A percentile compares a stretch with the other conserved stretches of the same genome.
Conservation (phyloP, 768 basidiomycete species). For the Termitomyces sp. region DNA sequence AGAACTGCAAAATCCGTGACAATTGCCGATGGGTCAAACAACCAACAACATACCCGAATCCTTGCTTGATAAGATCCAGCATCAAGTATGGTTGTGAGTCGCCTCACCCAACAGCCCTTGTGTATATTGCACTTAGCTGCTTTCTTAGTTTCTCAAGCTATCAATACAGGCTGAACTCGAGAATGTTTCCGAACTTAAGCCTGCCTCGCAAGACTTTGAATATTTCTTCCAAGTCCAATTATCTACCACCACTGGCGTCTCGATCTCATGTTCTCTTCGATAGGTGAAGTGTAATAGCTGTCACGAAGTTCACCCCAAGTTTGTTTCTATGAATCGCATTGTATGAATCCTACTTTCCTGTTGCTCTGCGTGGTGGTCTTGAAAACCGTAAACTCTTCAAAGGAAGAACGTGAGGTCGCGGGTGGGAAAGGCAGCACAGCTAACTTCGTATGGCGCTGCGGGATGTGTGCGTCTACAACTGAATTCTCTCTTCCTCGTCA, state of each 20-base stretch:
- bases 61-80: conserved; percentile 1
- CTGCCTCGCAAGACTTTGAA: conserved; percentile 64
- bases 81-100: conserved; percentile 47
- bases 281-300: conserved; percentile 79
- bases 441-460: conserved; percentile 79
- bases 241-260: neutral
- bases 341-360: conserved; percentile 29
- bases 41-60: neutral
- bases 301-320: conserved; percentile 68
- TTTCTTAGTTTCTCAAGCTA: conserved; percentile 47
- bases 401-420: conserved; percentile 67
- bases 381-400: conserved; percentile 1
- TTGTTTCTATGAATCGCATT: conserved; percentile 63
- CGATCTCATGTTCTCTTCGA: conserved; percentile 4
- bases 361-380: neutral
- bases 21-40: conserved; percentile 3
- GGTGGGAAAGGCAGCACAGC: conserved; percentile 65
- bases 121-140: neutral
- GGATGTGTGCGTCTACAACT: conserved; percentile 38
- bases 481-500: neutral
- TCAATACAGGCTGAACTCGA: conserved; percentile 79
- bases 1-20: neutral
- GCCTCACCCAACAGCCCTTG: neutral
- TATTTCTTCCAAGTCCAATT: conserved; percentile 70
- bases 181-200: conserved; percentile 65